Evolutionary conservation across 441 rosid species (phyloP).

Genomic region (Isatis lusitanica): DNA sequence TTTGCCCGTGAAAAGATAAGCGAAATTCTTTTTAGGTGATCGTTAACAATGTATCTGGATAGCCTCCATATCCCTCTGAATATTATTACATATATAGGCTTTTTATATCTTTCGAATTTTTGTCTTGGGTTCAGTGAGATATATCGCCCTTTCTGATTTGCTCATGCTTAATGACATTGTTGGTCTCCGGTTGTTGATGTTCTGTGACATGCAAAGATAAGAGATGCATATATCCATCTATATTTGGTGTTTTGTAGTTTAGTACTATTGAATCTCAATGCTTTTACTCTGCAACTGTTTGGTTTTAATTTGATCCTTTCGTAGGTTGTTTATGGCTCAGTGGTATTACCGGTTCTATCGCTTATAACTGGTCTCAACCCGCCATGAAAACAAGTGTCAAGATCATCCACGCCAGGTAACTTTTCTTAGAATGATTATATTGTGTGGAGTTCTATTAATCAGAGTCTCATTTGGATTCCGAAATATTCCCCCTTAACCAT

Average conservation of each 20-base stretch:
- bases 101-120: no score
- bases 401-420: constrained; percentile 28
- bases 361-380: constrained; percentile 87
- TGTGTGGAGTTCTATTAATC: no score
- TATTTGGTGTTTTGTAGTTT: no score
- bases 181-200: background rate
- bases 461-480: no score
- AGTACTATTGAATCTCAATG: no score
- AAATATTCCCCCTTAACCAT: no score
- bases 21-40: background rate
- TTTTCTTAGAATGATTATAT: background rate
- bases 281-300: no score
- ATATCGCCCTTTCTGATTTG: background rate
- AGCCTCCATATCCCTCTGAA: background rate
- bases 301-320: background rate
- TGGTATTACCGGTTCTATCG: constrained; percentile 70
- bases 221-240: background rate
- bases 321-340: constrained; percentile 77
- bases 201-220: background rate
- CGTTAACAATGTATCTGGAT: background rate
- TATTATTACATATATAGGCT: no score
- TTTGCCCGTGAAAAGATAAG: no score
- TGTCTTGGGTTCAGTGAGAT: no score
- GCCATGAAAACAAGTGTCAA: constrained; percentile 40
- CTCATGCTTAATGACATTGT: background rate